A percentile compares a stretch with the other conserved stretches of the same genome.
phyloP scores from a whole-genome alignment of 768 basidiomycete genomes.

The Rubroboletus pulcherrimus region DNA sequence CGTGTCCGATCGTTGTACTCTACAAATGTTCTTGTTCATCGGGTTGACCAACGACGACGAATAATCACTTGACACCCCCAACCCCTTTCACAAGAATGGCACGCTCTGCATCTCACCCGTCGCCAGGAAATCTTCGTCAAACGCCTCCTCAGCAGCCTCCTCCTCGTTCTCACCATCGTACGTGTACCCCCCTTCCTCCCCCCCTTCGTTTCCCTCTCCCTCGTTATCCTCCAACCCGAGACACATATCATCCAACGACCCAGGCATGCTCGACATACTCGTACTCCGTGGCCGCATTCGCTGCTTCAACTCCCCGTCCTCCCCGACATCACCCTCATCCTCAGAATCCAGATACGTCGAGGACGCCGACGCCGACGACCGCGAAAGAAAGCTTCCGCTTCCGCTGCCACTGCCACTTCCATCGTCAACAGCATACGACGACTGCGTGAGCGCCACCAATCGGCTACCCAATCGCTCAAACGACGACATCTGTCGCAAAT shows the following conservation, averaged over 20 bases:
- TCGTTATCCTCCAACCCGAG: conserved; percentile 55
- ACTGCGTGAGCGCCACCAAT: conserved; percentile 45
- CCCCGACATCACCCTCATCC: conserved; percentile 34
- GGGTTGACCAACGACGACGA: not conserved
- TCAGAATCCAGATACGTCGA: conserved; percentile 51
- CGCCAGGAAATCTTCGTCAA: conserved; percentile 77
- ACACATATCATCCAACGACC: conserved; percentile 64
- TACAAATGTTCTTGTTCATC: not conserved
- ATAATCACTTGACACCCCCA: not conserved
- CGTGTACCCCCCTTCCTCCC: conserved; percentile 31
- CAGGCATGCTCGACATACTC: conserved; percentile 85
- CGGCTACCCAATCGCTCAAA: conserved; percentile 67
- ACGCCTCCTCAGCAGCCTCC: conserved; percentile 66
- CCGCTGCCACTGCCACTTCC: conserved; percentile 22
- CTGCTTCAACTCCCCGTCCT: conserved; percentile 39
- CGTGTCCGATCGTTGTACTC: conserved; percentile 2
- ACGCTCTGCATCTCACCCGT: conserved; percentile 82
- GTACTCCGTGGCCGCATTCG: conserved; percentile 44
- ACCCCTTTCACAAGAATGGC: conserved; percentile 48
- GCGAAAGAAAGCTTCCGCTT: conserved; percentile 53
- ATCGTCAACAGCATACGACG: conserved; percentile 27
- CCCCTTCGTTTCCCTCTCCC: conserved; percentile 34
- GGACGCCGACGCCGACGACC: conserved; percentile 50
- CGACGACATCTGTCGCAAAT: conserved; percentile 70
- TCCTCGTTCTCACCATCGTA: conserved; percentile 47